Base-by-base conservation (phyloP, 2,329 filamentous ascomycete genomes). In the Colletotrichum gigasporum region DNA sequence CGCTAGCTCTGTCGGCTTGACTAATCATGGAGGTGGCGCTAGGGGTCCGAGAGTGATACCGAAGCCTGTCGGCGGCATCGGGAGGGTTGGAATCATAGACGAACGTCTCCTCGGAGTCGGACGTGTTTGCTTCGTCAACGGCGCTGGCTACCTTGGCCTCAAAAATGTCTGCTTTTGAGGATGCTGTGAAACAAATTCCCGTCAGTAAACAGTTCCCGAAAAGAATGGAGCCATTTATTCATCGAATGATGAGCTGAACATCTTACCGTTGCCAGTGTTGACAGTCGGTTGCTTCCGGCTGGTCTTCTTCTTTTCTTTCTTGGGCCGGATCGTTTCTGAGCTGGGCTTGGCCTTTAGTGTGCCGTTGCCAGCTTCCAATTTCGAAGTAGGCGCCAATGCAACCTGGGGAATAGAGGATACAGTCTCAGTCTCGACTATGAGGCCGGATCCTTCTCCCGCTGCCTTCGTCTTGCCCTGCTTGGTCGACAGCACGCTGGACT, bases 61-160 rank as follows among this genome's bases (percentile, higher is more conserved):
- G 87, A 67, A 88, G 87, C 39, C 88, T 83, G 56, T 90, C 87
- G 50, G 80, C 83, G 51, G 74, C 78, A 69, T 91, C 89, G 53
- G 93, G 92, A 9, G 95, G 96, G 73, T 99, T 99, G 24, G 96
- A 98, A 77, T 99, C 96, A 79, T 99, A 99, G 14, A 99, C 96
- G 77, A 98, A 99, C 0, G 96, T 98, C 78, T 98, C 96, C 72
- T 97, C 96, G 1, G 95, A 98, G 76, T 99, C 96, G 6, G 95
- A 97, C 11, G 95, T 97, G 76, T 97, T 92, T 44, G 93, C 94
- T 76, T 98, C 94, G 75, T 98, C 95, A 54, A 99, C 94, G 8
- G 95, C 95, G 75, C 90, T 97, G 52, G 95, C 95, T 69, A 99
- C 94, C 74, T 97, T 97, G 70, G 94, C 94, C 80, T 98, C 96